Evolutionary conservation across 352 stramenopile species (phyloP), one percentile per base, ranked within the genome.

Genomic region (Halophytophthora batemanensis): DNA sequence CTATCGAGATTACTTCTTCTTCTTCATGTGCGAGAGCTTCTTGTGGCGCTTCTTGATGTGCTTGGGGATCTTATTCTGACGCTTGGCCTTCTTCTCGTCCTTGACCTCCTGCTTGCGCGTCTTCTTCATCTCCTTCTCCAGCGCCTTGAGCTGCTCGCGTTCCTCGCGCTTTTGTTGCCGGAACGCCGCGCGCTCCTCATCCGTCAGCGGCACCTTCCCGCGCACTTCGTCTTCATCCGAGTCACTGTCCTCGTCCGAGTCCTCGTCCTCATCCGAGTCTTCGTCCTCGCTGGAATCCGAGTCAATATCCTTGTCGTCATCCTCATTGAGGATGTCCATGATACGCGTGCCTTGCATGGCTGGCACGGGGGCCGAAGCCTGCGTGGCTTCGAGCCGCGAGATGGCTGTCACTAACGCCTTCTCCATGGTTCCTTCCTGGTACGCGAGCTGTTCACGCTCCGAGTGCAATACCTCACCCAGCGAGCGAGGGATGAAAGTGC

Each of bases 31-130:
- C 0, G 90, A 78, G 50, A 98, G 85, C 56, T 98, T 98, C 62
- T 98, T 98, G 56, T 97, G 90, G 50, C 90, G 84, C 68, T 98
- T 98, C 83, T 99, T 99, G 46, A 99, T 76, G 64, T 98, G 97
- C 76, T 99, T 99, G 38, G 97, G 97, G 51, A 99, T 97, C 66
- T 99, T 99, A 22, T 71, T 97, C 71, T 97, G 84, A 17, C 96
- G 86, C 58, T 97, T 96, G 57, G 92, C 77, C 44, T 89, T 91
- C 50, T 96, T 94, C 42, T 90, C 80, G 45, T 98, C 91, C 64
- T 98, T 99, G 0, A 96, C 82, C 47, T 86, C 71, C 57, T 98
- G 96, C 64, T 99, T 99, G 54, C 97, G 96, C n/a, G 82, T 79
- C 72, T 97, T 98, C 45, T 91, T 92, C 38, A 73, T 82, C 18